Evolutionary conservation across 805 yeast genomes (phyloP), one percentile per base, ranked within the genome.

Genomic region (Starmerella davenportii): DNA sequence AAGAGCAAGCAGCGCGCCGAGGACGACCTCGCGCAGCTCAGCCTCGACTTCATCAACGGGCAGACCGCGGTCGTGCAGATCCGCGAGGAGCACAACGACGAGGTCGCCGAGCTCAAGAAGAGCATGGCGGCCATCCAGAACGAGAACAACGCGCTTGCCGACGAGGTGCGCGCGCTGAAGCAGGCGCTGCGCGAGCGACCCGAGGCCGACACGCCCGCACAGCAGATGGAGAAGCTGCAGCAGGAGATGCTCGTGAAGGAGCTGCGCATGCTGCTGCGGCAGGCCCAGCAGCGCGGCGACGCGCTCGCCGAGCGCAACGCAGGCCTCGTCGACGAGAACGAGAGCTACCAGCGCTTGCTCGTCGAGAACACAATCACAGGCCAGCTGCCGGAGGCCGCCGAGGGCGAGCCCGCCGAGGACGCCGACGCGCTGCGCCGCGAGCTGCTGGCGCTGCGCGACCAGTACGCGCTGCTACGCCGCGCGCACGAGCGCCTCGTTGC

Each of bases 281-380:
- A 36, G 44, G 35, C 39, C 54, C 25, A 44, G 28, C 42, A 43
- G n/a, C 59, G 57, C 44, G 24, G 79, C 68, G 48, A 81, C 58
- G 32, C 69, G 53, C 30, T 66, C 65, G 32, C 79, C 60, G 28
- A 85, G 61, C 38, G 75, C 78, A 8, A 66, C 57, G 2, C 90
- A 68, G 3, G 58, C 3, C 49, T 58, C 7, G 44, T 43, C 37
- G 58, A 56, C 36, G 61, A 56, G 41, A 58, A 56, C 43, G 59
- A 58, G 37, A 43, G 45, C 27, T 51, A 56, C 41, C 61, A 56
- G 43, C 36, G 51, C 36, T 43, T 58, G 25, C 42, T 58, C 8
- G 53, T 58, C 14, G 60, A 55, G 36, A 55, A 49, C 37, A 53
- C 59, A 5, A 50, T 58, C 18, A 32, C 41, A 2, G 53, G 52